Evolutionary conservation across 1,284 basidiomycete genomes (phyloP), one percentile per base, ranked within the genome.

Genomic region (Taiwanofungus camphoratus): DNA sequence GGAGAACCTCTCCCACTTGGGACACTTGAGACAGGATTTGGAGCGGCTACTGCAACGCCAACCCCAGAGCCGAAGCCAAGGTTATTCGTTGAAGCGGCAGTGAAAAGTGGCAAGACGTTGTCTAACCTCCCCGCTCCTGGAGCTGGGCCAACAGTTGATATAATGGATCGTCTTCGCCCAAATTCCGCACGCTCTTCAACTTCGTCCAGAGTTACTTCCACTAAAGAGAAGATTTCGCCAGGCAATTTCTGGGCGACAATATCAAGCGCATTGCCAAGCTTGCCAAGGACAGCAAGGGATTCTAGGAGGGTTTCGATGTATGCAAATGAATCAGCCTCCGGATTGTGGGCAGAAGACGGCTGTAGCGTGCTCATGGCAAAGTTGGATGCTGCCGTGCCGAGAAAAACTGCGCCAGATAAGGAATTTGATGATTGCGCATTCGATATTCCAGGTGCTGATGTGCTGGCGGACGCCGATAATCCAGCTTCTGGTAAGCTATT

Each of bases 271-370:
- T 73, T 78, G 2, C 91, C 90, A 1, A 99, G 74, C 61, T 90
- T 90, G 12, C 94, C 95, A 6, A 99, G 72, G 3, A 92, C 84
- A 8, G 92, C 87, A 8, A 99, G 73, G 8, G 92, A 88, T 63
- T 99, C 96, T 16, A 99, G 71, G 2, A 99, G 72, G 15, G 84
- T 91, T 66, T 99, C 96, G 52, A 99, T 86, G 62, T 98, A 99
- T 4, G 81, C 67, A 65, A 97, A 99, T 1, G 91, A 93, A 62
- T 99, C 92, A 15, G 81, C 73, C 65, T 99, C 96, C 0, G 93
- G 92, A 57, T 94, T 95, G 44, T 63, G 52, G 49, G 50, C 41
- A 16, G 45, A 53, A 1, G 44, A 23, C 5, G 21, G 40, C 38
- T 53, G 43, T 44, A 37, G 36, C 5, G 45, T 39, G 5, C 50